These are phyloP conservation scores for Schwanniomyces occidentalis DNA, from an alignment of 805 yeast species.

Conservation along the genomic window DNA sequence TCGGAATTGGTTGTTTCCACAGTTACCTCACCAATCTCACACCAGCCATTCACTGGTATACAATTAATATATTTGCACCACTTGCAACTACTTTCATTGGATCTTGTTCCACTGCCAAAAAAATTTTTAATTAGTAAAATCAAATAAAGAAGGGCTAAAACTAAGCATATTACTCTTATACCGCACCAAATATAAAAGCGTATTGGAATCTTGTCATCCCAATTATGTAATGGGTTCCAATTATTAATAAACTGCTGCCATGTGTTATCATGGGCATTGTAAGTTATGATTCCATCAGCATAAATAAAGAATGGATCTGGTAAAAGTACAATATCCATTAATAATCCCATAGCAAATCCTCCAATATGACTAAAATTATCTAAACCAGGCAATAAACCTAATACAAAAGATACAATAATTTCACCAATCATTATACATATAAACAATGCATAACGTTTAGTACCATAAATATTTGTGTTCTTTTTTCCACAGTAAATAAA, in stretches of 20 bases:
- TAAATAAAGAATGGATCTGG: constrained; percentile 56
- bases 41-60: constrained; percentile 71
- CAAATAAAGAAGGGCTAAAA: constrained; percentile 50
- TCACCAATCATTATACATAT: constrained; percentile 53
- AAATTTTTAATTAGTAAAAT: constrained; percentile 50
- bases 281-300: constrained; percentile 39
- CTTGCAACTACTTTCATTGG: constrained; percentile 52
- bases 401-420: constrained; percentile 55
- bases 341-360: constrained; percentile 64
- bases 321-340: constrained; percentile 49
- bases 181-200: constrained; percentile 54
- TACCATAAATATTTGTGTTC: constrained; percentile 45
- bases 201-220: constrained; percentile 31
- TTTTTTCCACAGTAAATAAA: constrained; percentile 53
- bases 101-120: constrained; percentile 24
- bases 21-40: constrained; percentile 48
- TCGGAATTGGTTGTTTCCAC: constrained; percentile 16
- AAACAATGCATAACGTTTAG: constrained; percentile 46
- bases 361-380: constrained; percentile 79
- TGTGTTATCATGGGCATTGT: constrained; percentile 27
- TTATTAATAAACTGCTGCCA: constrained; percentile 33
- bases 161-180: constrained; percentile 46
- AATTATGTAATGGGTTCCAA: constrained; percentile 41
- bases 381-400: constrained; percentile 71
- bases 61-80: constrained; percentile 80